Evolutionary conservation across 352 stramenopile genomes (phyloP), one percentile per base, ranked within the genome.

Genomic region (Phytophthora podocarpi): DNA sequence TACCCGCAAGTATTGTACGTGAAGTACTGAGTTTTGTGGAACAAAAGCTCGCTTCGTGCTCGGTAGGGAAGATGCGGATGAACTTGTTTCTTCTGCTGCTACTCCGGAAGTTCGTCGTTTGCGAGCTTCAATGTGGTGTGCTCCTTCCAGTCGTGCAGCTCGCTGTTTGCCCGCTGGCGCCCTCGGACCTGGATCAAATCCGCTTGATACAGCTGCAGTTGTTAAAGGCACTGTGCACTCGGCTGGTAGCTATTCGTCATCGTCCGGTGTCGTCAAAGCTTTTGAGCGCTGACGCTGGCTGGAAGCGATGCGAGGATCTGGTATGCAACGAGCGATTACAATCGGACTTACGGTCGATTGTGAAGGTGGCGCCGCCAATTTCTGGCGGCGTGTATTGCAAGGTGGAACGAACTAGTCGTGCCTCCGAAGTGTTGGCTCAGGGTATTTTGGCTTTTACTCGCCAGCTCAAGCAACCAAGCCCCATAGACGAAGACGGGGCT

Each of bases 41-140:
- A 37, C 74, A 83, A n/a, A 72, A 85, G 11, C 40, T 88, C 7
- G 49, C 60, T 28, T 85, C 76, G 31, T 88, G 78, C 32, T 66
- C 52, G 8, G 45, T 65, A 5, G 69, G 63, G 13, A 68, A 70
- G 34, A 72, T 64, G 40, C 71, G 64, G 20, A 63, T 82, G 35
- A 88, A 88, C 53, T 15, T 82, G 51, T 88, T 88, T 54, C 39
- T 88, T 12, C 36, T 88, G 45, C 50, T 85, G 15, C 21, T 88
- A 34, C 70, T 88, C n/a, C 73, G 73, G 36, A 83, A 81, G 45
- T 53, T 84, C 16, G 58, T 80, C 13, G 64, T 64, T 5, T 67
- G 63, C 21, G 51, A 72, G 43, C 34, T 64, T 23, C 34, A 59
- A 16, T 74, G 68, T 49, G 48, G 45, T 21, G 37, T 67, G 20